Evolutionary conservation across 2,329 filamentous ascomycete species (phyloP).

Genomic region (Thielaviopsis ethacetica): DNA sequence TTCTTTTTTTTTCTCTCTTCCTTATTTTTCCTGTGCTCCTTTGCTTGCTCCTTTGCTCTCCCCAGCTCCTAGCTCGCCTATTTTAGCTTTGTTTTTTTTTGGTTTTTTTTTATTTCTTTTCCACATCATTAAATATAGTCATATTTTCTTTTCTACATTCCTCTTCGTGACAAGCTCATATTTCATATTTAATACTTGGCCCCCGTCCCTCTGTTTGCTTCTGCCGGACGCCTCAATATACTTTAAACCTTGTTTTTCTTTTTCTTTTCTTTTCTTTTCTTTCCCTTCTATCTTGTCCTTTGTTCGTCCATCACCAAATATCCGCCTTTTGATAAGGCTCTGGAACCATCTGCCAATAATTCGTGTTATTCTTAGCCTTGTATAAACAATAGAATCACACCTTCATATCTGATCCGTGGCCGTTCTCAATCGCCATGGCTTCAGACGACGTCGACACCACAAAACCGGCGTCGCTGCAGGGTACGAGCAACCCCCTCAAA

Average conservation of each 20-base stretch:
- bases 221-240: not conserved
- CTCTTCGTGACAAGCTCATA: not conserved
- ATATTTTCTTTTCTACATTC: not conserved
- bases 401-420: not conserved
- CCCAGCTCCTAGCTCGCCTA: not conserved
- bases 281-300: not conserved
- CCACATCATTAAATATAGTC: not conserved
- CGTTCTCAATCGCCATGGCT: constrained; percentile 1
- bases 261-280: not conserved
- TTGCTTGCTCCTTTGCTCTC: not conserved
- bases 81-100: not conserved
- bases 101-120: not conserved
- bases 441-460: constrained; percentile 2
- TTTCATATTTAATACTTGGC: not conserved
- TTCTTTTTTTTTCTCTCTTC: not conserved
- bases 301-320: not conserved
- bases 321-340: not conserved
- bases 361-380: not conserved
- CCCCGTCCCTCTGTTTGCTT: not conserved
- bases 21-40: not conserved
- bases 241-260: not conserved
- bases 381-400: not conserved
- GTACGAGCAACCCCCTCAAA: not conserved
- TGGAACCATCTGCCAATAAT: not conserved
- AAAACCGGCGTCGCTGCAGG: constrained; percentile 9